Evolutionary conservation across 768 basidiomycete genomes (phyloP).

Genomic region (Hydnum rufescens): DNA sequence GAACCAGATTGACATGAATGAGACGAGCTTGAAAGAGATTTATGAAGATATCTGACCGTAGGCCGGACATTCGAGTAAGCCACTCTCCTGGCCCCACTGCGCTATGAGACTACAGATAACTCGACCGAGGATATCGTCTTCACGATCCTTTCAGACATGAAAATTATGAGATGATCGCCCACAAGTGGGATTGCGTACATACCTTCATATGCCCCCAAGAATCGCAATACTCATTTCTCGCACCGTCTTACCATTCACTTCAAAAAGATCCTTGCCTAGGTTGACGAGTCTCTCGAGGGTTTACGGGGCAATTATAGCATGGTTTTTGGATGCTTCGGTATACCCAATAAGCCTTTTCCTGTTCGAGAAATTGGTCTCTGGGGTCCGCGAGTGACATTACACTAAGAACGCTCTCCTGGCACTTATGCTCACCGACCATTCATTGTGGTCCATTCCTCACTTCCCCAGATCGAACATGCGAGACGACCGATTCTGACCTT

Average conservation of each 20-base stretch:
- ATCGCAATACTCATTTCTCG: conserved; percentile 48
- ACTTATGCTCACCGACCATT: conserved; percentile 39
- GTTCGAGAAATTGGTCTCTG: too few species aligned
- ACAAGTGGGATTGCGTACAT: conserved; percentile 2
- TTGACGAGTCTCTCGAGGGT: too few species aligned
- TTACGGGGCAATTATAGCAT: too few species aligned
- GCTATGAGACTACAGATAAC: conserved; percentile 41
- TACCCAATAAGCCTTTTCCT: too few species aligned
- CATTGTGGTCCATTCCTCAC: conserved; percentile 8
- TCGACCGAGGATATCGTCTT: conserved; percentile 35
- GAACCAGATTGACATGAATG: too few species aligned
- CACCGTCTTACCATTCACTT: conserved; percentile 29
- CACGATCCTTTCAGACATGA: conserved; percentile 26
- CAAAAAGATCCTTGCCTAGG: too few species aligned
- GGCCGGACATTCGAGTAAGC: conserved; percentile 47
- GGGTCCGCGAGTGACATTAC: too few species aligned
- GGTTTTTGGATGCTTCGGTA: too few species aligned
- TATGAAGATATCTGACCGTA: neutral
- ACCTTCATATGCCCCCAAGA: conserved; percentile 35
- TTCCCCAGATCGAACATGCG: neutral
- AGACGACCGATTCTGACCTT: too few species aligned
- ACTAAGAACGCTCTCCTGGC: conserved; percentile 45
- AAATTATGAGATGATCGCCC: conserved; percentile 2
- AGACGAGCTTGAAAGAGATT: too few species aligned
- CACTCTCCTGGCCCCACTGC: conserved; percentile 47